Evolutionary conservation across 768 basidiomycete genomes (phyloP), one percentile per base, ranked within the genome.

Genomic region (Botryobasidium botryosum): DNA sequence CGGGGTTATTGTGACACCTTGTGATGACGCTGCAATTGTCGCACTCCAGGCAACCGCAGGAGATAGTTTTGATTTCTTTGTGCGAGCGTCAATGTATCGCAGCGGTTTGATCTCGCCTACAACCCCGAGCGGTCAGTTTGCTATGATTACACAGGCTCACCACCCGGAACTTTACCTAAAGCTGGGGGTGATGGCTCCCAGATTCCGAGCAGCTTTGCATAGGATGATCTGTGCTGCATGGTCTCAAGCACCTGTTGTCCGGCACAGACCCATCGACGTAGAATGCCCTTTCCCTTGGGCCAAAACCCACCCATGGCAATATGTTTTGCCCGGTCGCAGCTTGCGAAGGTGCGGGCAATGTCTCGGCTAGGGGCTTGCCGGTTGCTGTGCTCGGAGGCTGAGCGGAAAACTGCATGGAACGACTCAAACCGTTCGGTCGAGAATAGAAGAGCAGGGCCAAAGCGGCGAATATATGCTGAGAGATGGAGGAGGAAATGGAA

Each of bases 281-380:
- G n/a, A n/a, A n/a, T n/a, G 18, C 18, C 32, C 18, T 12, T 12
- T 18, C 18, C 32, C 12, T 18, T 33, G 32, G 10, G 18, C 32
- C 32, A 33, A 12, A 12, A 33, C 18, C 32, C 32, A 33, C 32
- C 32, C 18, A 18, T 33, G 12, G 32, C 32, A 33, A 33, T 33
- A 33, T 33, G 32, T 18, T 33, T 33, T 12, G 18, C 18, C 18
- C 12, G 10, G 18, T 33, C 32, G 10, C 18, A 18, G 18, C 18
- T 12, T 12, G 32, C 32, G 18, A 33, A 33, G 32, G 32, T 33
- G 4, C 48, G 28, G 0, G 66, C 65, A 39, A 68, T 64, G 42
- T 65, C 61, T 1, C 62, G 61, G 33, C 68, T 67, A 7, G 68
- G 67, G 0, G 66, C 62, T 13, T 59, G 61, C 26, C 66, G 68